phyloP scores from a whole-genome alignment of 257 asterid species.

The Plectranthus barbatus region DNA sequence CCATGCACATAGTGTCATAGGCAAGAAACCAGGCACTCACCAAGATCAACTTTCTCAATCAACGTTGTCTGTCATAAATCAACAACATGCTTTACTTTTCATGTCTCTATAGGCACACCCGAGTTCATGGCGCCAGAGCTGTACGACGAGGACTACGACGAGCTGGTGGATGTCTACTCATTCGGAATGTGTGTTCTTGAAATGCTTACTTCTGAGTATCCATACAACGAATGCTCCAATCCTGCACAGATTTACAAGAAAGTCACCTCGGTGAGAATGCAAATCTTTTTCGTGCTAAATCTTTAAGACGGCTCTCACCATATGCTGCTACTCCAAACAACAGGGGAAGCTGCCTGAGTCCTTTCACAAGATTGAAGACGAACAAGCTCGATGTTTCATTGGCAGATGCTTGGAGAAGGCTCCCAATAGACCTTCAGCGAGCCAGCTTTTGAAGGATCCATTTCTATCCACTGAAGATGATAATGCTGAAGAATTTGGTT shows the following conservation, averaged over 20 bases:
- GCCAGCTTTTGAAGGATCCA: conserved; percentile 55
- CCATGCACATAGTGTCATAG: conserved; percentile 83
- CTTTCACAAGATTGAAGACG: conserved; percentile 38
- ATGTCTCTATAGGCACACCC: conserved; percentile 72
- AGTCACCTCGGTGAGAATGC: conserved; percentile 58
- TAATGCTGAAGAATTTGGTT: conserved; percentile 17
- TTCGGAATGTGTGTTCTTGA: conserved; percentile 84
- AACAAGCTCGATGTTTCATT: conserved; percentile 56
- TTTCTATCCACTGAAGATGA: conserved; percentile 49
- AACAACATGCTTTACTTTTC: no score
- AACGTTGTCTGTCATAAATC: no score
- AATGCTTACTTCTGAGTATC: conserved; percentile 74
- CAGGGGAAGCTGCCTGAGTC: conserved; percentile 69
- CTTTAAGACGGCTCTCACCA: no score
- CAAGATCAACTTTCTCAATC: no score
- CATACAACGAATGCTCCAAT: conserved; percentile 74
- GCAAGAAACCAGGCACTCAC: no score
- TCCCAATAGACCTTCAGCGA: conserved; percentile 56
- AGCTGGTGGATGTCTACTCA: conserved; percentile 67
- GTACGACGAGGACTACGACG: conserved; percentile 78
- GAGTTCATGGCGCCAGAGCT: conserved; percentile 88
- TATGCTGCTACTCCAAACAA: background rate
- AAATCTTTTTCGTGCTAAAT: no score
- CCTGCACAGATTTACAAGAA: conserved; percentile 94
- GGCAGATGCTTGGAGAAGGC: conserved; percentile 64